Evolutionary conservation across 305 asterid species (phyloP).

Genomic region (Fraxinus xanthoxyloides): DNA sequence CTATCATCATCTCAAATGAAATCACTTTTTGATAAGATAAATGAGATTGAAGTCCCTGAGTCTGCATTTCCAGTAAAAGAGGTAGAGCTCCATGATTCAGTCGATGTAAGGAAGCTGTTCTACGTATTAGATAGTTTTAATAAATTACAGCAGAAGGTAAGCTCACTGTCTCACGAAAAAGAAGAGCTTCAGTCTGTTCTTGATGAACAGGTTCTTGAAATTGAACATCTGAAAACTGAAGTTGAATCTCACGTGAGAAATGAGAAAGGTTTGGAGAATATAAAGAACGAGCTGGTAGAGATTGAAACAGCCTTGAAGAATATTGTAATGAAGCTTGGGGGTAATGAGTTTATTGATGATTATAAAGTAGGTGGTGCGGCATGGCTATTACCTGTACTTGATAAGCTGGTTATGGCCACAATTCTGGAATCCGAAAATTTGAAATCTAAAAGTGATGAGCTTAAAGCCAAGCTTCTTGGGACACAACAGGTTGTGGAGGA

Average conservation of each 20-base stretch:
- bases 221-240: constrained; percentile 58
- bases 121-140: constrained; percentile 61
- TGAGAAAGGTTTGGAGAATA: constrained; percentile 42
- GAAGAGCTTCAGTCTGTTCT: constrained; percentile 54
- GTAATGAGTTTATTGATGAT: constrained; percentile 52
- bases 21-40: constrained; percentile 63
- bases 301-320: constrained; percentile 55
- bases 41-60: constrained; percentile 52
- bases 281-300: constrained; percentile 50
- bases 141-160: constrained; percentile 45
- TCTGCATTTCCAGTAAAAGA: constrained; percentile 38
- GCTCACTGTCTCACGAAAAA: constrained; percentile 54
- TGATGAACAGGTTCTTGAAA: constrained; percentile 55
- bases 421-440: constrained; percentile 60
- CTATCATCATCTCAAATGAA: constrained; percentile 64
- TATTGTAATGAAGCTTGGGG: constrained; percentile 66
- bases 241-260: constrained; percentile 36
- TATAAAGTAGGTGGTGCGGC: constrained; percentile 40
- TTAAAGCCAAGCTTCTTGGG: constrained; percentile 62
- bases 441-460: constrained; percentile 66
- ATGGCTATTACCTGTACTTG: constrained; percentile 57
- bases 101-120: constrained; percentile 60
- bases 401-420: constrained; percentile 51
- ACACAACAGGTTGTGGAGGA: constrained; percentile 63
- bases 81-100: constrained; percentile 38